A percentile compares a stretch with the other conserved stretches of the same genome.
Evolutionary conservation across 345 rosid genomes (phyloP).

Genomic region (Pistacia integerrima): DNA sequence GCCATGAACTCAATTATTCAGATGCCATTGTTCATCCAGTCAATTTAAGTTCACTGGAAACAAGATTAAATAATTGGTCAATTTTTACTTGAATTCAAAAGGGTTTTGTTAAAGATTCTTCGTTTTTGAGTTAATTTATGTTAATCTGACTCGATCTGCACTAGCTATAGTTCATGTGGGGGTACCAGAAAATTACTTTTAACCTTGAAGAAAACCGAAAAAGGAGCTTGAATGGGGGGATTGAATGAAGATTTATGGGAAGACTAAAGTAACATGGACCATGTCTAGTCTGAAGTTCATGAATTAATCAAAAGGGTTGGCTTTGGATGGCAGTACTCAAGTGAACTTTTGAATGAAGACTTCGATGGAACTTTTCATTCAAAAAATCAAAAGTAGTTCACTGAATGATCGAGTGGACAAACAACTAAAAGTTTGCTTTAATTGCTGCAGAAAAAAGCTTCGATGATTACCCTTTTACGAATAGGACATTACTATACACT

Average conservation of each 20-base stretch:
- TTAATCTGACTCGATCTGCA: not conserved
- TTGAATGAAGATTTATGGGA: not conserved
- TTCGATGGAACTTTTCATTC: not conserved
- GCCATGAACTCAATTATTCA: constrained; percentile 8
- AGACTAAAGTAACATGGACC: not conserved
- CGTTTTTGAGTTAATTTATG: not conserved
- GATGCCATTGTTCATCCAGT: constrained; percentile 5
- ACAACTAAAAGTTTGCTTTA: not conserved
- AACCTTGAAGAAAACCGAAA: not conserved
- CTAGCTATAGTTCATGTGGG: no score
- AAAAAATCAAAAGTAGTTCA: constrained; percentile 12
- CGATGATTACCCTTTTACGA: not conserved
- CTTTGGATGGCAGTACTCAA: not conserved
- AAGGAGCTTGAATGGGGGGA: constrained; percentile 1
- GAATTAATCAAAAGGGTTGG: no score
- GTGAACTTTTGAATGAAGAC: constrained; percentile 24
- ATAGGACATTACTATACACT: not conserved
- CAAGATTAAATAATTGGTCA: not conserved
- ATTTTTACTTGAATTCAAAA: constrained; percentile 31
- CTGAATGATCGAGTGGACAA: not conserved
- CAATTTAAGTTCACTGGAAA: constrained; percentile 17
- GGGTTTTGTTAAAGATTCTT: not conserved
- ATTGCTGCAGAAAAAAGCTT: not conserved
- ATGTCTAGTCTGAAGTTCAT: no score
- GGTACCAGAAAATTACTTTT: no score